Evolutionary conservation across 2,329 filamentous ascomycete species (phyloP), one percentile per base, ranked within the genome.

Genomic region (Xylaria digitata): DNA sequence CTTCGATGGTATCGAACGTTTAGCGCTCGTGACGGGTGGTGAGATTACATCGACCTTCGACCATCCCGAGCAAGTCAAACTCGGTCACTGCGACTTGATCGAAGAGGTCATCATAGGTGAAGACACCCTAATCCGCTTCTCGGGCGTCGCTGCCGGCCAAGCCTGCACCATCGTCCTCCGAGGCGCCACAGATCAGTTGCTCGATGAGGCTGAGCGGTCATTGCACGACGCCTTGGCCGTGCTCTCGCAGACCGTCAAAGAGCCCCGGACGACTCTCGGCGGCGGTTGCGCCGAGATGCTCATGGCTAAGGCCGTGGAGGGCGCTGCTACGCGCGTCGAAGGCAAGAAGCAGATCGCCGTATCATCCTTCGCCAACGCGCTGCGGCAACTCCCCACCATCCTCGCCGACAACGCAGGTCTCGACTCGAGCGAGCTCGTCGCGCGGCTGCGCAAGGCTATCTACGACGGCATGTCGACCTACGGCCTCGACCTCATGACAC

Each of bases 51-150:
- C 93, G 17, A 99, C 96, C 3, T 99, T 99, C 77, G 96, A 99
- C 79, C 94, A 99, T 82, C 96, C 96, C 4, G 96, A 99, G 56
- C 92, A 96, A 77, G 94, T 99, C 74, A 96, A 98, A 84, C 89
- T 99, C 30, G 96, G 96, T 30, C 90, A 95, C 70, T 99, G 96
- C 80, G 95, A 98, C 77, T 74, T 96, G 54, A 98, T 99, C 66
- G 96, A 99, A 82, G 96, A 99, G 82, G 91, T 99, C 48, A 97
- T 99, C 74, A 97, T 99, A 75, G 96, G 96, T 71, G 96, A 99
- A 82, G 96, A 99, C 78, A 97, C 93, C 4, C 83, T 99, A 52
- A 97, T 99, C 83, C 95, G 94, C 78, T 99, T 99, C 82, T 98
- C 95, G 3, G 96, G 96, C 42, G 95, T 97, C 48, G 94, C 94